Base-by-base conservation (phyloP, 345 rosid species). In the Excoecaria cochinchinensis region DNA sequence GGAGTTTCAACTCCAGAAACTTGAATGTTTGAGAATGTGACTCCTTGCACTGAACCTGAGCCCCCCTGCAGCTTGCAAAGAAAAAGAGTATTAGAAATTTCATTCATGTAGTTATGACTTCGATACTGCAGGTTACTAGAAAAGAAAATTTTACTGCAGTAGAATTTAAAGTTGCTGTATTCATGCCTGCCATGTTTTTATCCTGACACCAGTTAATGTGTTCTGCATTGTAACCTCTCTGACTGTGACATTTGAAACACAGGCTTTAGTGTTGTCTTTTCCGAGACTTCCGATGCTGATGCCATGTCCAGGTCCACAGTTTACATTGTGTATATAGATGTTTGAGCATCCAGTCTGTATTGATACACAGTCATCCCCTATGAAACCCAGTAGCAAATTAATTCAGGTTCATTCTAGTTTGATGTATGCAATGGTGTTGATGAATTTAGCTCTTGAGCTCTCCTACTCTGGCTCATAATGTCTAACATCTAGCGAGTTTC, bases 221-320 rank as follows among this genome's bases (percentile, higher is more conserved):
- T 77, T 76, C 38, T 86, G 87, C 81, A 94, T 79, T 0, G 73
- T 73, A 71, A 86, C 89, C 75, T 92, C 91, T 53, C 90, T 90
- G 72, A 92, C 91, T 19, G 90, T 94, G 64, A 94, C 70, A 68
- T 91, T 91, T 31, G 95, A 92, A 72, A 94, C 98, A 75, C 97
- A 91, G 17, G 97, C 97, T 81, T 89, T 90, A 70, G 85, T 77
- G 71, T 83, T 74, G 48, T 80, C 92, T 76, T 76, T 90, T 82
- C 98, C 98, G 13, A 94, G 86, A 60, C 97, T 84, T 74, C 97
- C 98, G n/a, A 94, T 92, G 85, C 97, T 94, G 64, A 94, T 90
- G 47, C 97, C 97, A 76, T 94, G 98, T 74, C 97, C 99, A 78
- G 95, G 95, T 67, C 97, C 99, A 60, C 97, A 92, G 64, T 87